Evolutionary conservation across 192 early-diverging fungal species (phyloP).

Genomic region (Linnemannia schmuckeri): DNA sequence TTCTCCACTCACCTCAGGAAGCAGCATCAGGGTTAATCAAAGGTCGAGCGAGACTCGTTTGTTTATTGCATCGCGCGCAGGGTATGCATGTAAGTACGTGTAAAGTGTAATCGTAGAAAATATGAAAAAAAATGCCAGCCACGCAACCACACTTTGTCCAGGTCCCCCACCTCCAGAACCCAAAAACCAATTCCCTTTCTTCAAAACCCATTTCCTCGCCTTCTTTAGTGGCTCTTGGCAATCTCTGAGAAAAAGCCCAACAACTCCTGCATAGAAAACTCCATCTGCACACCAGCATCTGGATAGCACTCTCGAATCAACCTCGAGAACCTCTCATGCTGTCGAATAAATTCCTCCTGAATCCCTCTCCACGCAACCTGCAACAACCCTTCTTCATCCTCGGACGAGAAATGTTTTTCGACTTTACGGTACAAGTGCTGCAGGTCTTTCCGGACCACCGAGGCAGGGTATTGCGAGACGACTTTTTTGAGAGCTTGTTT

Average conservation of each 20-base stretch:
- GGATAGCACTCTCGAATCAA: constrained; percentile 90
- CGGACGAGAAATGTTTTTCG: constrained; percentile 94
- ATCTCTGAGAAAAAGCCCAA: constrained; percentile 80
- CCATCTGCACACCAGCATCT: constrained; percentile 82
- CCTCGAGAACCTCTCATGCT: constrained; percentile 85
- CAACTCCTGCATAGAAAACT: constrained; percentile 89
- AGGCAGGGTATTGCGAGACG: constrained; percentile 85
- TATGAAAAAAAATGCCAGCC: too few relatives aligned
- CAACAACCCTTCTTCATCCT: constrained; percentile 81
- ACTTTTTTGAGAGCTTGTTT: constrained; percentile 90
- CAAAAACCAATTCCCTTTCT: background rate
- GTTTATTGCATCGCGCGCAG: too few relatives aligned
- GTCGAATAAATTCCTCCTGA: constrained; percentile 85
- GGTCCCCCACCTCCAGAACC: background rate
- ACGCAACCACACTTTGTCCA: background rate
- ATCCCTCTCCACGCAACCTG: constrained; percentile 94
- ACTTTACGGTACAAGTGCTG: constrained; percentile 90
- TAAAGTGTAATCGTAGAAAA: too few relatives aligned
- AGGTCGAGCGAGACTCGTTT: too few relatives aligned
- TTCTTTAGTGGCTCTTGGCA: constrained; percentile 61
- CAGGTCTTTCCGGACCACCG: constrained; percentile 83
- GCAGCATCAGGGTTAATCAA: too few relatives aligned
- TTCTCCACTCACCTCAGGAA: too few relatives aligned
- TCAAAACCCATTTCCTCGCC: background rate
- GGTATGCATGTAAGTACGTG: too few relatives aligned